A percentile compares a stretch with the other conserved stretches of the same genome.
Evolutionary conservation across 1,139 yeast genomes (phyloP).

Genomic region (Nakaseomyces sp.): DNA sequence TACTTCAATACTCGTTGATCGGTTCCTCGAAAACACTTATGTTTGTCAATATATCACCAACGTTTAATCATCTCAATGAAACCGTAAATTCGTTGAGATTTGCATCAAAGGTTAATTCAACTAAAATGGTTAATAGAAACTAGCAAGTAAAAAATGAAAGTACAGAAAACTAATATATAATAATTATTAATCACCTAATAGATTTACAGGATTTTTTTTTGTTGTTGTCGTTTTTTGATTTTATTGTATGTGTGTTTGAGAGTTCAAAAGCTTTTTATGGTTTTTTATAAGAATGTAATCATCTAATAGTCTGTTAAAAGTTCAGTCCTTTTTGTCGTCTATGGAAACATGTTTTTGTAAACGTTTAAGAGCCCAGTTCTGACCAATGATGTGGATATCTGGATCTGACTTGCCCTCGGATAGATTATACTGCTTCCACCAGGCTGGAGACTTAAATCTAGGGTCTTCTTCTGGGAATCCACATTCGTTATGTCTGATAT

Average conservation of each 20-base stretch:
- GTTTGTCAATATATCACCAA: conserved; percentile 86
- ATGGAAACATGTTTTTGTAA: neutral
- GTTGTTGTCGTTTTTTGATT: too few species aligned
- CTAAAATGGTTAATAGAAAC: conserved; percentile 32
- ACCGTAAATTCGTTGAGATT: conserved; percentile 78
- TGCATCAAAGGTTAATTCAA: conserved; percentile 71
- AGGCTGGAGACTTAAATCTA: conserved; percentile 55
- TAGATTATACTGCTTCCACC: conserved; percentile 61
- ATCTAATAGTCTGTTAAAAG: neutral
- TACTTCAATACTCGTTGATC: conserved; percentile 73
- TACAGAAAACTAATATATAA: neutral
- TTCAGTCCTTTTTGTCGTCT: neutral
- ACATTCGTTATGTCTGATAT: conserved; percentile 44
- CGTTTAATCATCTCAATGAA: conserved; percentile 54
- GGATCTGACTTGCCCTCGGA: conserved; percentile 62
- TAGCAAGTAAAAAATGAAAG: neutral
- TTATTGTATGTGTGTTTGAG: too few species aligned
- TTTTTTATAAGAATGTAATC: neutral
- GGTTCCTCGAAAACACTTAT: conserved; percentile 85
- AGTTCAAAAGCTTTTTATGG: neutral
- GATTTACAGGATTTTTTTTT: neutral
- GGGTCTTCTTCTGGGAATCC: conserved; percentile 50
- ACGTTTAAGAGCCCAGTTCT: conserved; percentile 56
- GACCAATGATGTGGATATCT: conserved; percentile 58
- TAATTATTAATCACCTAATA: neutral